These are phyloP conservation scores for Chlorella ohadii DNA, from an alignment of 139 green algal genomes.

Conservation along the genomic window DNA sequence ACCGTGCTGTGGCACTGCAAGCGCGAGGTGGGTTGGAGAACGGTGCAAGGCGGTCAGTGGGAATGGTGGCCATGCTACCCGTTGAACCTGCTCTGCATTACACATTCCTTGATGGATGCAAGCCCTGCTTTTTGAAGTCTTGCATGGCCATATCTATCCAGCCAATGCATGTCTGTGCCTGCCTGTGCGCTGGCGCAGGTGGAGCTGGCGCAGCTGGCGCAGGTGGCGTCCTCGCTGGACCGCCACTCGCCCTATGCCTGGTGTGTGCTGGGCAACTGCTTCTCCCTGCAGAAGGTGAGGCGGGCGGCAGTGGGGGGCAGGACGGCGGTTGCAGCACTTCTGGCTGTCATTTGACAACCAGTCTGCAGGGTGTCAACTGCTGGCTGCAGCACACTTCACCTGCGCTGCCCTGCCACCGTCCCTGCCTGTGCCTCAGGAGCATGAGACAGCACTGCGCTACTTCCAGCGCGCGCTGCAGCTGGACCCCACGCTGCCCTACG, in stretches of 20 bases:
- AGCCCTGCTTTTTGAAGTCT: no score
- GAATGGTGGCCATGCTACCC: no score
- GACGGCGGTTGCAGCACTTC: no score
- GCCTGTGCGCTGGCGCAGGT: conserved; percentile 4
- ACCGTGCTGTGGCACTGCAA: conserved; percentile 97
- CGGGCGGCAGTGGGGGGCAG: not conserved
- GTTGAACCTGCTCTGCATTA: no score
- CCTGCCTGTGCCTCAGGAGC: not conserved
- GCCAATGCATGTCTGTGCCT: no score
- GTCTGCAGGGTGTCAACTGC: no score
- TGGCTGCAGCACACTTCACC: not conserved
- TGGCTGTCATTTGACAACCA: no score
- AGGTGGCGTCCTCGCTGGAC: conserved; percentile 84
- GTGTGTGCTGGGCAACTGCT: conserved; percentile 95
- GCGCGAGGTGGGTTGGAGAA: conserved; percentile 53
- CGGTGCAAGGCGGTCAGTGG: no score
- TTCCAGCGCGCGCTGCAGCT: conserved; percentile 73
- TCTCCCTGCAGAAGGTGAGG: conserved; percentile 83
- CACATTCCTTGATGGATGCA: no score
- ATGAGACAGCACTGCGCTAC: conserved; percentile 64
- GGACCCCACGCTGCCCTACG: conserved; percentile 84
- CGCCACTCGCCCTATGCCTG: conserved; percentile 82
- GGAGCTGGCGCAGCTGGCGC: conserved; percentile 89
- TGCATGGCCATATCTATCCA: no score
- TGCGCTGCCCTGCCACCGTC: not conserved